A percentile compares a stretch with the other conserved stretches of the same genome.
phyloP scores from a whole-genome alignment of 257 asterid genomes.

The Nicotiana paniculata region DNA sequence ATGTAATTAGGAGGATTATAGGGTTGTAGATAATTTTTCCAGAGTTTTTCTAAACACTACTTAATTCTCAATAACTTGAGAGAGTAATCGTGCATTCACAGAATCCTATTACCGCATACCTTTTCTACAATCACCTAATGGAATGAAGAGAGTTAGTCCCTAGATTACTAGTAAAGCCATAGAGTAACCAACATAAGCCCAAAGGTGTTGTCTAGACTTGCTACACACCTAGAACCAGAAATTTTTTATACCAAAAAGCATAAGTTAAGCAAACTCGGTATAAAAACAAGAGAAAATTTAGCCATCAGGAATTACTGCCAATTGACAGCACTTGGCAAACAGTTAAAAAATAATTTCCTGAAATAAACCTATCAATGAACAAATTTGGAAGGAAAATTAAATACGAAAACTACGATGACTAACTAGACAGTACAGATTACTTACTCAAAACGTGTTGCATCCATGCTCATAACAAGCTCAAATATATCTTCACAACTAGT shows the following conservation, averaged over 20 bases:
- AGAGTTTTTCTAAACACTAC: background rate
- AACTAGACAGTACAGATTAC: conserved; percentile 24
- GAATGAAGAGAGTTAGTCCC: background rate
- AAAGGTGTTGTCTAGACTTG: background rate
- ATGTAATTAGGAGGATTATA: background rate
- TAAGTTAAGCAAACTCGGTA: background rate
- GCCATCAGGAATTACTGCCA: background rate
- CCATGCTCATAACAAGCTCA: conserved; percentile 95
- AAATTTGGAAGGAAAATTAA: background rate
- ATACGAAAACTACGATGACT: background rate
- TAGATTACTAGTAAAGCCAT: background rate
- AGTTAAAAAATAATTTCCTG: background rate
- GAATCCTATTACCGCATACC: background rate
- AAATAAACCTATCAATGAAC: background rate
- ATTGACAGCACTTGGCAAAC: background rate
- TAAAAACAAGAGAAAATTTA: background rate
- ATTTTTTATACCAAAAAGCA: background rate
- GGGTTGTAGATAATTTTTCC: background rate
- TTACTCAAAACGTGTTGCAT: conserved; percentile 84
- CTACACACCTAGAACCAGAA: background rate
- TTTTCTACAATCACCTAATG: background rate
- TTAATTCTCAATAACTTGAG: background rate
- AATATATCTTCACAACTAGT: conserved; percentile 86
- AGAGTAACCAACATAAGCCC: background rate
- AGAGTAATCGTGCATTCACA: background rate